Percentiles rank a stretch among this genome's conserved stretches.
phyloP scores from a whole-genome alignment of 169 alveolate genomes.

The Cryptosporidium muris region DNA sequence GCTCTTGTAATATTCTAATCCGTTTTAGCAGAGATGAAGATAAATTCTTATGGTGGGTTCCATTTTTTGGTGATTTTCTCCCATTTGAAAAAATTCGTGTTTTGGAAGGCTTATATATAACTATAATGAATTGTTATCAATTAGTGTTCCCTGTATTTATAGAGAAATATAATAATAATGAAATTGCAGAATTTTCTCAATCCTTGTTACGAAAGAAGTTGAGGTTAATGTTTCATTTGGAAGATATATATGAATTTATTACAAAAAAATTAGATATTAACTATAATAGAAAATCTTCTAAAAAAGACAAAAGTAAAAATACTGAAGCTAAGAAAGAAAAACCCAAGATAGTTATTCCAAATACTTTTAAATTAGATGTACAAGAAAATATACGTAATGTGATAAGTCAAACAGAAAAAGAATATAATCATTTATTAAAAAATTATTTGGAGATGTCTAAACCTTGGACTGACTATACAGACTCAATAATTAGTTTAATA shows the following conservation, averaged over 20 bases:
- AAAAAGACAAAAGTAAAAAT: too few species aligned
- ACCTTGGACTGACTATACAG: slow-evolving; percentile 22
- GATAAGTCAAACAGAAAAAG: slow-evolving; percentile 17
- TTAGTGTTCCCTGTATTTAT: slow-evolving; percentile 30
- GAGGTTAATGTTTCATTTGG: slow-evolving; percentile 22
- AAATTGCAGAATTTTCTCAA: slow-evolving; percentile 56
- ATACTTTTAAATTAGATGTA: slow-evolving; percentile 33
- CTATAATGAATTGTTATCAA: slow-evolving; percentile 47
- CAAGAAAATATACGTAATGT: slow-evolving; percentile 11
- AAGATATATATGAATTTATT: slow-evolving; percentile 14
- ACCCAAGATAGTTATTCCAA: neutral
- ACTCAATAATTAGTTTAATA: slow-evolving; percentile 8
- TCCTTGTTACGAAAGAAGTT: slow-evolving; percentile 45
- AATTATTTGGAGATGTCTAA: slow-evolving; percentile 19
- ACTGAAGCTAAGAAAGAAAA: neutral
- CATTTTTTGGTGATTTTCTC: slow-evolving; percentile 52
- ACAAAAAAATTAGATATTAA: neutral
- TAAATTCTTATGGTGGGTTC: slow-evolving; percentile 36
- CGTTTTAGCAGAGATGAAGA: slow-evolving; percentile 41
- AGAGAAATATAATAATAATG: slow-evolving; percentile 9
- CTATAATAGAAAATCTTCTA: too few species aligned
- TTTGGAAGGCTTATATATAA: slow-evolving; percentile 50
- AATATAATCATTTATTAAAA: slow-evolving; percentile 13
- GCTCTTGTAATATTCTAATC: slow-evolving; percentile 32
- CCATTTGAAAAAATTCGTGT: slow-evolving; percentile 67